phyloP scores from a whole-genome alignment of 2,329 filamentous ascomycete species.

The Hypoxylon rubiginosum region DNA sequence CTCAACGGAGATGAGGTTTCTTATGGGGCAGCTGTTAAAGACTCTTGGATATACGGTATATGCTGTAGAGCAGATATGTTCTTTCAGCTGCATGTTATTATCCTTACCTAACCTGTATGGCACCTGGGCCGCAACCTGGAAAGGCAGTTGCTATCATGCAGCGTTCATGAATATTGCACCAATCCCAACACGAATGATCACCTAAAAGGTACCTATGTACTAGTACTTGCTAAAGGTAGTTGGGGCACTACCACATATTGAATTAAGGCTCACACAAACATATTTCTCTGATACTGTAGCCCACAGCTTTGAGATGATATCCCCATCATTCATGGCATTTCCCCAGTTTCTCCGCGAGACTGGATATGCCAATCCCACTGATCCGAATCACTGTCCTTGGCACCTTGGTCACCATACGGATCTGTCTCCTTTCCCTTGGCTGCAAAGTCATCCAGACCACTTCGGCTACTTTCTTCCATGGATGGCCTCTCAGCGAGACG shows the following conservation, averaged over 20 bases:
- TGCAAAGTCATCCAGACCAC: constrained; percentile 34
- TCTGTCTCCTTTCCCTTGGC: constrained; percentile 31
- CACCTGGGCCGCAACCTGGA: too few relatives aligned
- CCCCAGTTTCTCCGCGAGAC: constrained; percentile 41
- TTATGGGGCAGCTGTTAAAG: too few relatives aligned
- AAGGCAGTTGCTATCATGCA: too few relatives aligned
- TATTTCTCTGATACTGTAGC: neutral
- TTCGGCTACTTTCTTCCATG: constrained; percentile 34
- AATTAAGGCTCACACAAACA: neutral
- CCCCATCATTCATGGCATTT: constrained; percentile 34
- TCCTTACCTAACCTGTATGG: too few relatives aligned
- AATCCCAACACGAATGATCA: neutral
- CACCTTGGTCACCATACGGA: constrained; percentile 31
- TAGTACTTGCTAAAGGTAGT: too few relatives aligned
- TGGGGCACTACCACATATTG: too few relatives aligned
- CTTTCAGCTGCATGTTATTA: too few relatives aligned
- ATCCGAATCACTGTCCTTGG: constrained; percentile 30
- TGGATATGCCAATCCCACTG: constrained; percentile 29
- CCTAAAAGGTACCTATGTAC: neutral
- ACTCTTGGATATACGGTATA: too few relatives aligned
- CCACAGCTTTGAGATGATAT: constrained; percentile 27
- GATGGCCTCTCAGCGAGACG: constrained; percentile 41
- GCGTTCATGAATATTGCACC: too few relatives aligned
- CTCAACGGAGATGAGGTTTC: too few relatives aligned
- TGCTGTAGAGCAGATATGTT: too few relatives aligned